phyloP scores from a whole-genome alignment of 768 basidiomycete species.

The Kwoniella mangroviensis region DNA sequence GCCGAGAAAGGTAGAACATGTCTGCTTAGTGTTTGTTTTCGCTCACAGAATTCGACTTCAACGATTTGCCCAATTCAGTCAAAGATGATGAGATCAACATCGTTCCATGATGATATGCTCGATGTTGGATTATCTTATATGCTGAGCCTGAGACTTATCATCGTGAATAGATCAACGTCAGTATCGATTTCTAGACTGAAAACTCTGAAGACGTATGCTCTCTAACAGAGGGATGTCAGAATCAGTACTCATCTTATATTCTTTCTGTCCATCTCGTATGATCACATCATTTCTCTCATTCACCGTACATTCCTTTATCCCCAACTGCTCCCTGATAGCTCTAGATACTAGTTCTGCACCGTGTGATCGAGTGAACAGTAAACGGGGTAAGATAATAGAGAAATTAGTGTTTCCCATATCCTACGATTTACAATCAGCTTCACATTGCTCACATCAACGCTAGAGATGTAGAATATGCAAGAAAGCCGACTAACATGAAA shows the following conservation, averaged over 20 bases:
- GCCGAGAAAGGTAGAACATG: no score
- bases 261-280: constrained; percentile 61
- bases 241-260: constrained; percentile 79
- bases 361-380: constrained; percentile 74
- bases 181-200: neutral
- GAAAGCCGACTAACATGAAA: constrained; percentile 73
- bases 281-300: constrained; percentile 94
- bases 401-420: constrained; percentile 97
- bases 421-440: constrained; percentile 59
- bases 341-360: constrained; percentile 78
- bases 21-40: neutral
- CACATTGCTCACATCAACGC: neutral
- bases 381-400: constrained; percentile 85
- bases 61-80: constrained; percentile 70
- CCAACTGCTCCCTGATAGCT: constrained; percentile 76
- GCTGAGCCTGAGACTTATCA: constrained; percentile 92
- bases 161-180: constrained; percentile 18
- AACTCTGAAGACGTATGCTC: neutral
- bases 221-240: neutral
- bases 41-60: constrained; percentile 59
- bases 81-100: constrained; percentile 91
- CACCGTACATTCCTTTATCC: constrained; percentile 69
- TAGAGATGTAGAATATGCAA: neutral
- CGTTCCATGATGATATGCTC: constrained; percentile 97
- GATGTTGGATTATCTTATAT: constrained; percentile 86